Base-by-base conservation (phyloP, 345 rosid species). In the Mercurialis annua region DNA sequence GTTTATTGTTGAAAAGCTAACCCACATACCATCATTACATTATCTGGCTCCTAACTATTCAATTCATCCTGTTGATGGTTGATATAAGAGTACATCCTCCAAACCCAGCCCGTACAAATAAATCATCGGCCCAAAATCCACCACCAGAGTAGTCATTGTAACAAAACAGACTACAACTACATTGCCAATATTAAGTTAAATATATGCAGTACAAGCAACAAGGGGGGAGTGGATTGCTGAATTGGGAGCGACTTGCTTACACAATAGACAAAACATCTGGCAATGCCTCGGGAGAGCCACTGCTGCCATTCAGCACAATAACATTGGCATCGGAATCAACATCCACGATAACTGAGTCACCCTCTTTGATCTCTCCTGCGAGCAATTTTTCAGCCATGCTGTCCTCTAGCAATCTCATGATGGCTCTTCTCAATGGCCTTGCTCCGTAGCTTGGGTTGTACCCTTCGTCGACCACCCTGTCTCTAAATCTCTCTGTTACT, bases 301-400 rank as follows among this genome's bases (percentile, higher is more conserved):
- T 88, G 77, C 80, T 84, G 31, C 99, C 92, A 48, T 81, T 88
- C 46, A 95, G 92, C 67, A 95, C 99, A 0, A 87, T 83, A 38
- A 95, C 96, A 23, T 81, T 87, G 14, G 98, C 99, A 38, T 90
- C 86, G 0, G 83, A 80, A 69, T 92, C 90, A 0, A 92, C 96
- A 72, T 94, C 99, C 8, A 89, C 92, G 0, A 94, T 94, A 11
- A 92, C 98, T 0, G 92, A 92, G 67, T 92, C 97, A 7, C 99
- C 97, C 48, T 92, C 96, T 64, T 88, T 95, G 70, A 95, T 95
- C 66, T 92, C 98, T 68, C 96, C 77, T 21, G 89, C 82, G 23
- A 95, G 98, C 99, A 94, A 89, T 76, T 94, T 94, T 89, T 95
- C 99, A 1, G 98, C 99, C 99, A 95, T 86, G 71, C 90, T 85